Evolutionary conservation across 371 early-diverging fungal species (phyloP).

Genomic region (Apophysomyces ossiformis): DNA sequence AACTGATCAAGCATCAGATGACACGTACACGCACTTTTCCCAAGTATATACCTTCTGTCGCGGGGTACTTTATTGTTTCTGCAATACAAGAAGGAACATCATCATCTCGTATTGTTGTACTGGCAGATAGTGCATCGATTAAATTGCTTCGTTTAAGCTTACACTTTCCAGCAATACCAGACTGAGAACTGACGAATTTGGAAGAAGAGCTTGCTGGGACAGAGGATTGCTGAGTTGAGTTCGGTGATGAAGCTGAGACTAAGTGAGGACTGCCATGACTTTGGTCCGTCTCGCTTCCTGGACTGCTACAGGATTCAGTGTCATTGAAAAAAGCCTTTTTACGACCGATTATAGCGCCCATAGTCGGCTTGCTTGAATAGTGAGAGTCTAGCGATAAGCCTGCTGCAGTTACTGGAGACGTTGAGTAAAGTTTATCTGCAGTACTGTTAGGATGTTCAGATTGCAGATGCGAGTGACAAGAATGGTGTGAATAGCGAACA

Average conservation of each 20-base stretch:
- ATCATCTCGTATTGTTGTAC: conserved; percentile 26
- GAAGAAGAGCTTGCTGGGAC: conserved; percentile 20
- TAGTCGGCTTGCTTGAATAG: not conserved
- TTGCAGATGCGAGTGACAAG: not conserved
- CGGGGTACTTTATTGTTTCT: not conserved
- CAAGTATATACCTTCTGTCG: not conserved
- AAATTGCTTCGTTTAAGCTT: conserved; percentile 46
- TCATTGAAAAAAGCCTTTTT: conserved; percentile 25
- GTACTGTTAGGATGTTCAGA: not conserved
- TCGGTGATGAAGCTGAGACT: conserved; percentile 7
- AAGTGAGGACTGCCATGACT: not conserved
- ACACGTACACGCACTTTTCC: not conserved
- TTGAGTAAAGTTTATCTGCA: conserved; percentile 4
- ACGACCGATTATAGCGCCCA: not conserved
- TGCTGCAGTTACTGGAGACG: conserved; percentile 14
- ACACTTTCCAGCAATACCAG: conserved; percentile 45
- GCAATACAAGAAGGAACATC: not conserved
- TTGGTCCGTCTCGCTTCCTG: conserved; percentile 10
- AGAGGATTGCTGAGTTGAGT: conserved; percentile 13
- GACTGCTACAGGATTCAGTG: conserved; percentile 28
- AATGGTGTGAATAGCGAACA: not conserved
- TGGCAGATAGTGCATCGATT: conserved; percentile 42
- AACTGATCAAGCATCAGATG: not conserved
- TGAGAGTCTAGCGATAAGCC: conserved; percentile 6
- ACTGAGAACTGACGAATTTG: conserved; percentile 39